Conservation (phyloP, 169 alveolate species). For the Plasmodium relictum region DNA sequence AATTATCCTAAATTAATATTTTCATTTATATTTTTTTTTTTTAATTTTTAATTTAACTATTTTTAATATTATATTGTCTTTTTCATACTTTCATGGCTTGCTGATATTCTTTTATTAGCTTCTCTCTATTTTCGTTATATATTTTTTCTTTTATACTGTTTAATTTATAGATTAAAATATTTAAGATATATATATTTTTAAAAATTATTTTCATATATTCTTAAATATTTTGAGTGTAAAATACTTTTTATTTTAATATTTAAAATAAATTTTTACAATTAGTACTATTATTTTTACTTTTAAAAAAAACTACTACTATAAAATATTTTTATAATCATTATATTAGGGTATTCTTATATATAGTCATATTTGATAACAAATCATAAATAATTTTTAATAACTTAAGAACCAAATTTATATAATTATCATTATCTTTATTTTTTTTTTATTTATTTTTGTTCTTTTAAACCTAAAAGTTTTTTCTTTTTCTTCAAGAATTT, state of each 20-base stretch:
- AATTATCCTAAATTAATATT: slow-evolving; percentile 31
- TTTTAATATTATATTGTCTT: slow-evolving; percentile 3
- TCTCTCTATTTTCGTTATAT: slow-evolving; percentile 58
- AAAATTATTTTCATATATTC: too few species aligned
- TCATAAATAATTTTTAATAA: background rate
- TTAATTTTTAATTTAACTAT: background rate
- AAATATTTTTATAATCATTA: too few species aligned
- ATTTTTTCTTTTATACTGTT: slow-evolving; percentile 57
- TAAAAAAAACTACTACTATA: too few species aligned
- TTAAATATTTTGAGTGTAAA: too few species aligned
- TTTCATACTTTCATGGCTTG: slow-evolving; percentile 52
- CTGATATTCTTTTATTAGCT: slow-evolving; percentile 48
- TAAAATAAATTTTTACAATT: too few species aligned
- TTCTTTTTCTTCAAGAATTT: slow-evolving; percentile 52
- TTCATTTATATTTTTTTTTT: background rate
- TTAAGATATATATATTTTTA: too few species aligned
- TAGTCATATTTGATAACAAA: background rate
- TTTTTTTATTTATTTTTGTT: background rate
- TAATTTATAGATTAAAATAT: too few species aligned
- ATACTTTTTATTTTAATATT: too few species aligned
- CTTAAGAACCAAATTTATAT: background rate
- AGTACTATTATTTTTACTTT: too few species aligned
- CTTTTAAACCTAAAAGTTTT: slow-evolving; percentile 42
- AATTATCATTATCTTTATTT: too few species aligned
- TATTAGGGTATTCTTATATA: too few species aligned